These are phyloP conservation scores for Aspergillus cristatus DNA, from an alignment of 495 filamentous ascomycete species.

Conservation along the genomic window DNA sequence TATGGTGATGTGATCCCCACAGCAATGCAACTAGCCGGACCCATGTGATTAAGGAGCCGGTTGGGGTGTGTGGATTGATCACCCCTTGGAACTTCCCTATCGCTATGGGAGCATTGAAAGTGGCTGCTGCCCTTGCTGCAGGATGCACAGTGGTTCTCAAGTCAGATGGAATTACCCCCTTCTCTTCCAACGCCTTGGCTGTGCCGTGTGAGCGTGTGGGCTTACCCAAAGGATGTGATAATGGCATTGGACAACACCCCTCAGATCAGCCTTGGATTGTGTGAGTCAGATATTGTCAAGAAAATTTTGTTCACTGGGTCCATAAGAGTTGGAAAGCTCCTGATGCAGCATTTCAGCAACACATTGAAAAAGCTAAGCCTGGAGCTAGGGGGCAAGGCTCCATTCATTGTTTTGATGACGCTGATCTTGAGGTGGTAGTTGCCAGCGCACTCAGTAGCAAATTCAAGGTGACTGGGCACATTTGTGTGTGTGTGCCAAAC, in stretches of 20 bases:
- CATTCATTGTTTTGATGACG: no score
- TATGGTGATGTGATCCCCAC: slow-evolving; percentile 65
- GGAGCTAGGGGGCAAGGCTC: slow-evolving; percentile 45
- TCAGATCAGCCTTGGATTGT: slow-evolving; percentile 33
- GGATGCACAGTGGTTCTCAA: slow-evolving; percentile 44
- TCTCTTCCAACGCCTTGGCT: slow-evolving; percentile 35
- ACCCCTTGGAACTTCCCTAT: slow-evolving; percentile 67
- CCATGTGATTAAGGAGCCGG: slow-evolving; percentile 21
- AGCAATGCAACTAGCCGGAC: slow-evolving; percentile 10
- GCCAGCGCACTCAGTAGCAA: slow-evolving; percentile 35
- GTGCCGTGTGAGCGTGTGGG: slow-evolving; percentile 39
- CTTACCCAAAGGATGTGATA: slow-evolving; percentile 39
- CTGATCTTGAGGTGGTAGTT: slow-evolving; percentile 37
- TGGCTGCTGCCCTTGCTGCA: slow-evolving; percentile 49
- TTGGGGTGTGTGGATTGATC: no score
- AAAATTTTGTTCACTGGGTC: slow-evolving; percentile 48
- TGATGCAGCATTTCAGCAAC: slow-evolving; percentile 38
- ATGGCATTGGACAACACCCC: slow-evolving; percentile 37
- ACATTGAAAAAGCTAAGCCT: slow-evolving; percentile 46
- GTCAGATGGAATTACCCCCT: slow-evolving; percentile 40
- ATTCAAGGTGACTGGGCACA: slow-evolving; percentile 49
- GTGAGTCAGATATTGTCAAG: slow-evolving; percentile 26
- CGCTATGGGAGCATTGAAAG: slow-evolving; percentile 83
- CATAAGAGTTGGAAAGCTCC: slow-evolving; percentile 38
- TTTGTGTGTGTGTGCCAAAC: slow-evolving; percentile 56